Evolutionary conservation across 1,284 basidiomycete genomes (phyloP), one percentile per base, ranked within the genome.

Genomic region (Rhodotorula sp.): DNA sequence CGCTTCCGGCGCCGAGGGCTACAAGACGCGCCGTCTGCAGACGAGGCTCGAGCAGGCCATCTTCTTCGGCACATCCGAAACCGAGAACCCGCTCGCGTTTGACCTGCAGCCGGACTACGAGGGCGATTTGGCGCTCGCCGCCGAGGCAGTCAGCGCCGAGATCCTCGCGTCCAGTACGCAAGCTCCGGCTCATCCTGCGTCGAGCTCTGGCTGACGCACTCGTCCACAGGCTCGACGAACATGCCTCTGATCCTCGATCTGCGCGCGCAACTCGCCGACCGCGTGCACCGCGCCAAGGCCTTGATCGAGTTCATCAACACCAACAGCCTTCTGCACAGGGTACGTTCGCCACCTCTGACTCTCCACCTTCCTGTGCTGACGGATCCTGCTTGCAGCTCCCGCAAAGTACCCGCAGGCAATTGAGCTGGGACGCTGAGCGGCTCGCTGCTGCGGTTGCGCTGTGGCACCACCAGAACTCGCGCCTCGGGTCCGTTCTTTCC

Each of bases 401-500:
- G 3, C 90, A 92, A 82, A 82, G 85, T 50, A 88, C 88, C 67
- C 87, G 92, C 48, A 88, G 94, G 75, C 85, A 85, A 50, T 84
- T 99, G 53, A 89, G 88, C 42, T 87, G 86, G n/a, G 90, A 98
- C 80, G 92, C 92, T 3, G 94, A 98, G 82, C 92, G 93, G 77
- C 83, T 97, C 19, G 89, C 90, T 72, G 90, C 92, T 2, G 89
- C 88, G 7, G 86, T 89, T 69, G 89, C 91, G 53, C 83, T 98
- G 25, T 99, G 96, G 96, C 80, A 88, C 44, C 85, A 87, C 76
- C 88, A 94, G 79, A 93, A 94, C 78, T 86, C 89, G 42, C 68
- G 82, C 1, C 81, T 84, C 79, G 81, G 80, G 82, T 83, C 68
- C 69, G 81, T 13, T 13, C 16, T 27, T 8, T 57, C 34, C 44